phyloP scores from a whole-genome alignment of 192 early-diverging fungal genomes.

The Pilaira anomala region DNA sequence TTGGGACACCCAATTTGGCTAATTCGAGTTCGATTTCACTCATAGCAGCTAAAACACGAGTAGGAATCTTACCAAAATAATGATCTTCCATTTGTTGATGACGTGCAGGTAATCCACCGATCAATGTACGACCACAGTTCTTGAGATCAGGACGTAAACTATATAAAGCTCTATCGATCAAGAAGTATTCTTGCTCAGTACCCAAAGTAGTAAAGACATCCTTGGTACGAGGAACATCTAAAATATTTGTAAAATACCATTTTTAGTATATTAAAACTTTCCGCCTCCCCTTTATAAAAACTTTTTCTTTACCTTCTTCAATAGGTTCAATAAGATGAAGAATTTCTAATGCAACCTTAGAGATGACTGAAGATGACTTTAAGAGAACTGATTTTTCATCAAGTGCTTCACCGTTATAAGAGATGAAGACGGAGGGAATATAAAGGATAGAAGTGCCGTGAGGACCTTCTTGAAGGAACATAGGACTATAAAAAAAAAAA shows the following conservation, averaged over 20 bases:
- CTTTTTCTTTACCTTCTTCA: constrained; percentile 52
- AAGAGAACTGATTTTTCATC: constrained; percentile 98
- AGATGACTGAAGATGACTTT: constrained; percentile 85
- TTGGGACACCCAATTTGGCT: constrained; percentile 89
- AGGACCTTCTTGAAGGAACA: constrained; percentile 92
- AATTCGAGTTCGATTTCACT: constrained; percentile 94
- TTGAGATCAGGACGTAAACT: constrained; percentile 93
- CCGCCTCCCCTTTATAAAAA: too few relatives aligned
- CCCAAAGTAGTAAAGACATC: constrained; percentile 91
- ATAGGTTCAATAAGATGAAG: constrained; percentile 68
- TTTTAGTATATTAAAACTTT: too few relatives aligned
- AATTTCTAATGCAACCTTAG: constrained; percentile 76
- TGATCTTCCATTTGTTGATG: constrained; percentile 99
- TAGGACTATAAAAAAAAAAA: constrained; percentile 72
- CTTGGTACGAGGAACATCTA: constrained; percentile 63
- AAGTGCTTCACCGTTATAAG: constrained; percentile 98
- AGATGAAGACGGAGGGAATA: constrained; percentile 97
- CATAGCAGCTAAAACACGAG: constrained; percentile 86
- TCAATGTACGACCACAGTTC: constrained; percentile 90
- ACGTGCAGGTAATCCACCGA: constrained; percentile 92
- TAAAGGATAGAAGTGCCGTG: constrained; percentile 93
- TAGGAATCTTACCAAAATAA: constrained; percentile 98
- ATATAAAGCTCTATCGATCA: constrained; percentile 95
- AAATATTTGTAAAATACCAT: too few relatives aligned
- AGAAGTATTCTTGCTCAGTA: constrained; percentile 98